phyloP scores from a whole-genome alignment of 31 red algal genomes.

The Asparagopsis taxiformis region DNA sequence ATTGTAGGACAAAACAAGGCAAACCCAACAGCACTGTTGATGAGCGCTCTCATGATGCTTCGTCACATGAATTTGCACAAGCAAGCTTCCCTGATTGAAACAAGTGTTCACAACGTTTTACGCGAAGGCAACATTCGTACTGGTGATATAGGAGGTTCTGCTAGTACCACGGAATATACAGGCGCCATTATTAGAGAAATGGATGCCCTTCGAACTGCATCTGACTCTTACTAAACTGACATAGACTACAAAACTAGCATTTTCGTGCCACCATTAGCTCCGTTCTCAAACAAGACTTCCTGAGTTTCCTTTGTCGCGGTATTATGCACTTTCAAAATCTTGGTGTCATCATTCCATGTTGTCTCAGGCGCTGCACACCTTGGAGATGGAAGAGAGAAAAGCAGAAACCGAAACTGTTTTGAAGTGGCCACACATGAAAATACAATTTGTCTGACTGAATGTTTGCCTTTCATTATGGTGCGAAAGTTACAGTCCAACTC shows the following conservation, averaged over 20 bases:
- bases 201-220: conserved; percentile 30
- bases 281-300: conserved; percentile 23
- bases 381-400: conserved; percentile 17
- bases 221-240: not conserved
- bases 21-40: conserved; percentile 93
- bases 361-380: conserved; percentile 10
- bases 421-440: conserved; percentile 23
- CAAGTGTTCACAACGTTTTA: conserved; percentile 72
- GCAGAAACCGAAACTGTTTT: conserved; percentile 44
- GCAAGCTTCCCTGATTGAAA: conserved; percentile 77
- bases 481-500: conserved; percentile 41
- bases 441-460: conserved; percentile 22
- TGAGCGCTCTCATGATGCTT: conserved; percentile 93
- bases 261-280: conserved; percentile 9
- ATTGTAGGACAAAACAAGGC: conserved; percentile 87
- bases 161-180: conserved; percentile 84
- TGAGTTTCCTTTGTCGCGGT: not conserved
- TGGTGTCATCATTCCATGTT: conserved; percentile 22
- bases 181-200: conserved; percentile 88
- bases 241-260: conserved; percentile 24
- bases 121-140: conserved; percentile 82
- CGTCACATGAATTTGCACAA: conserved; percentile 84
- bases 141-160: conserved; percentile 84
- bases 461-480: conserved; percentile 16
- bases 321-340: conserved; percentile 15